Base-by-base conservation (phyloP, 305 asterid genomes). In the Solanum hybrid region DNA sequence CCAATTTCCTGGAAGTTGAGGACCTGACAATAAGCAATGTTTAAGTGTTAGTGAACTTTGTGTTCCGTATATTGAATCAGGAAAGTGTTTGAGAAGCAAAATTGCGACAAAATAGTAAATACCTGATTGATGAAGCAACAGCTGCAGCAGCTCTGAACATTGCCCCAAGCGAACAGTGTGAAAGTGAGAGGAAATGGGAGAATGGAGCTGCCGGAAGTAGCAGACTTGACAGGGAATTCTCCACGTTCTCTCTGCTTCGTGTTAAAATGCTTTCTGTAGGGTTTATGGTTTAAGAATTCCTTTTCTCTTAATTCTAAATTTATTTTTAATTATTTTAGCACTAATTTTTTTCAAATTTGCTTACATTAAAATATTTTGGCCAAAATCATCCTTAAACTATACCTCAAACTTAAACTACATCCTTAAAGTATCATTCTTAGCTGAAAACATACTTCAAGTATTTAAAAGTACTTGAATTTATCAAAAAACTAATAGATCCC, bases 141-240 rank as follows among this genome's bases (percentile, higher is more conserved):
- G 95, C 94, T 37, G 93, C 94, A 57, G 94, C 96, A 45, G 92
- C 88, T 80, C 98, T 93, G 92, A 95, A 91, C 99, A 97, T 97
- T 88, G 83, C 51, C 61, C 85, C 34, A 31, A n/a, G 51, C 5
- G 2, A 79, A 33, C 11, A 27, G 45, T 38, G 4, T 68, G 37
- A 31, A 26, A 57, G 75, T 45, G 20, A 45, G 73, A 27, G 17
- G 73, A 29, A 83, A 83, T 17, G 39, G 24, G 27, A 83, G 38
- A 83, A 29, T 29, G 73, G 24, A 39, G 12, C 22, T 39, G 70
- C 32, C 34, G 73, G 22, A 29, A 82, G 38, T 82, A 9, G 10
- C 88, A 83, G 75, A 83, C 37, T 29, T 45, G 38, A 45, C 33
- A 29, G 72, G 39, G 24, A 39, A 6, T 14, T 39, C 70, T 82